Base-by-base conservation (phyloP, 805 yeast genomes). In the Candida hungchunana region DNA sequence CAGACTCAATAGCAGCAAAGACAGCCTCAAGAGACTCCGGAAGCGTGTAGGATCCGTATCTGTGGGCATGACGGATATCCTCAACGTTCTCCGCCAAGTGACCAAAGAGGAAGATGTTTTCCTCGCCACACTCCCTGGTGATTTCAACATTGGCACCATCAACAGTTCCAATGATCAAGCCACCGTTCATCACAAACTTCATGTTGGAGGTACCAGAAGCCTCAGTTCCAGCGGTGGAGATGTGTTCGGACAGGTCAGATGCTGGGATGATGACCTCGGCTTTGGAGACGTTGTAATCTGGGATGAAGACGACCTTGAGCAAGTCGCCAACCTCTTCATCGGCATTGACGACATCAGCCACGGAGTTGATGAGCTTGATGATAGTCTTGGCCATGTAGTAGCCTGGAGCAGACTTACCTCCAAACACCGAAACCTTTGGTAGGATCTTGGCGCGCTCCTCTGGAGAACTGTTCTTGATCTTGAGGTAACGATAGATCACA, bases 371-470 rank as follows among this genome's bases (percentile, higher is more conserved):
- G 60, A 88, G 71, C 61, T 87, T 86, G 58, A 88, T 89, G 54
- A 88, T 84, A 40, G 83, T 75, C 64, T 88, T 88, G 41, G 97
- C 97, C 78, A 88, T 85, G 66, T 85, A 88, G 61, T 88, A 88
- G 47, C 97, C 97, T n/a, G 97, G 97, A 9, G 97, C 97, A 41
- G 94, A 83, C 64, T 89, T 88, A 57, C 97, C 97, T 48, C 97
- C 97, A 60, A 89, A 79, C 42, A 88, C 74, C 28, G 79, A 73
- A 38, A 84, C 93, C 56, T 82, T 84, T 41, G 96, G 80, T 59
- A 72, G 77, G 53, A 75, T 73, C 44, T 60, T 51, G 29, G 69
- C 66, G 53, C 82, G 69, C 62, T 86, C 82, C 37, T 73, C 74
- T 8, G 72, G 66, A 23, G 85, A 62, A 46, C 85, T 67, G 31